Conservation (phyloP, 164 flowering plant species). For the Kalanchoe fedtschenkoi region DNA sequence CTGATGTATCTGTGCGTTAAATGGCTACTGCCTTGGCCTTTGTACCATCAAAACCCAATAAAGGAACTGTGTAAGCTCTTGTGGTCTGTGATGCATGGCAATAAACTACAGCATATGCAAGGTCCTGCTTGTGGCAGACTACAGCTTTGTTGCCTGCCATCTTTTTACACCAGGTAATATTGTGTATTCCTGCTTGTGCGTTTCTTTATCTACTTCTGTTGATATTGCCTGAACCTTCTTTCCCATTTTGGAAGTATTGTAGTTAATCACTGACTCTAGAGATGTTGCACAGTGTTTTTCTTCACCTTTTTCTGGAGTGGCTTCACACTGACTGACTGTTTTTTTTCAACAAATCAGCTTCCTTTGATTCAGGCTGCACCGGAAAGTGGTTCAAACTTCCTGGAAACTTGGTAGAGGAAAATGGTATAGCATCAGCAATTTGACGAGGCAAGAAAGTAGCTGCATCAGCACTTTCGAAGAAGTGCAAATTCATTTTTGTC, state of each 20-base stretch:
- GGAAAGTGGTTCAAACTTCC: constrained; percentile 30
- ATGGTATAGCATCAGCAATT: constrained; percentile 40
- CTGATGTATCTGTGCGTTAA: neutral
- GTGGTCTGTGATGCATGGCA: constrained; percentile 16
- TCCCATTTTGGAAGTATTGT: constrained; percentile 28
- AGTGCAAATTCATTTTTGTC: constrained; percentile 21
- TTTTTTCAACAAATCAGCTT: constrained; percentile 38
- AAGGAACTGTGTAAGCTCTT: constrained; percentile 5
- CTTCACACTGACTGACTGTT: constrained; percentile 42
- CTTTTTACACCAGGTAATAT: constrained; percentile 18
- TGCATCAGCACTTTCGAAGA: constrained; percentile 11
- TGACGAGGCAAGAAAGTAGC: constrained; percentile 29
- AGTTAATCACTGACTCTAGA: constrained; percentile 51
- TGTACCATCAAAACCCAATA: constrained; percentile 4
- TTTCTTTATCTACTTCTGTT: constrained; percentile 22
- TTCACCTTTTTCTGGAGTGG: constrained; percentile 29
- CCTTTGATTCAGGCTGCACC: constrained; percentile 23
- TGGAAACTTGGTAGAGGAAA: constrained; percentile 25
- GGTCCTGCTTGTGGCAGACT: constrained; percentile 29
- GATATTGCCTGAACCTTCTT: constrained; percentile 20
- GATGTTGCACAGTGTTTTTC: constrained; percentile 24
- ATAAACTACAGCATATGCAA: constrained; percentile 29
- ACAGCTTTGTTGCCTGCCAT: constrained; percentile 16
- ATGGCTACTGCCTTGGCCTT: constrained; percentile 2
- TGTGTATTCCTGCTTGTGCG: constrained; percentile 19